Evolutionary conservation across 108 stramenopile genomes (phyloP), one percentile per base, ranked within the genome.

Genomic region (Cyclotella baltica): DNA sequence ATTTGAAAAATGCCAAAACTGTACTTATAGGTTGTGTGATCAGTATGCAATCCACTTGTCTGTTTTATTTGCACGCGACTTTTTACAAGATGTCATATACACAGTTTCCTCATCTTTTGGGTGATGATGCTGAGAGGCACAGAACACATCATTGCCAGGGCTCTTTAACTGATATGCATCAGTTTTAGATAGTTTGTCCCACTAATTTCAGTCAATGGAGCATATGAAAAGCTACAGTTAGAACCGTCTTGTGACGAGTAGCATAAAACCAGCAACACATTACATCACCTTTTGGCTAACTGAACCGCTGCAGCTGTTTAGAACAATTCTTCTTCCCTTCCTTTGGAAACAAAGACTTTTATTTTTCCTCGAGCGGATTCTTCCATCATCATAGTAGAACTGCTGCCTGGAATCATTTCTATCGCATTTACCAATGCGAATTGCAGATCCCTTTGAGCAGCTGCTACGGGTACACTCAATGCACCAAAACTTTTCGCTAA

Each of bases 121-220:
- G 52, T 78, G 63, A 57, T 78, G 77, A 31, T 78, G 77, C 37
- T 78, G 77, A 33, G 77, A 72, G 30, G 63, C 77, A 52, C 77
- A 78, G 40, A 71, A 71, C 3, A 38, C 35, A 55, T 35, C 46
- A 10, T 66, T 72, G 6, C 77, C 77, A 38, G 70, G 70, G 53
- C 64, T 71, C 35, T 50, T 62, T 20, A 78, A 71, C 52, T 66
- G 62, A 55, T 71, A 78, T 25, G 77, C 70, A 18, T 37, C 28
- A 22, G 31, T 43, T 57, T 36, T 57, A 16, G 70, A 22, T 1
- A 78, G 70, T 40, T 31, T 46, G 63, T 47, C 62, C 77, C 77
- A 78, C 59, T 61, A 15, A 1, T 33, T n/a, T 13, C 10, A 9
- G 13, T 61, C 15, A 33, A n/a, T n/a, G n/a, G n/a, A n/a, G n/a